A percentile compares a stretch with the other conserved stretches of the same genome.
phyloP scores from a whole-genome alignment of 1,284 basidiomycete genomes.

The Tylopilus sp. region DNA sequence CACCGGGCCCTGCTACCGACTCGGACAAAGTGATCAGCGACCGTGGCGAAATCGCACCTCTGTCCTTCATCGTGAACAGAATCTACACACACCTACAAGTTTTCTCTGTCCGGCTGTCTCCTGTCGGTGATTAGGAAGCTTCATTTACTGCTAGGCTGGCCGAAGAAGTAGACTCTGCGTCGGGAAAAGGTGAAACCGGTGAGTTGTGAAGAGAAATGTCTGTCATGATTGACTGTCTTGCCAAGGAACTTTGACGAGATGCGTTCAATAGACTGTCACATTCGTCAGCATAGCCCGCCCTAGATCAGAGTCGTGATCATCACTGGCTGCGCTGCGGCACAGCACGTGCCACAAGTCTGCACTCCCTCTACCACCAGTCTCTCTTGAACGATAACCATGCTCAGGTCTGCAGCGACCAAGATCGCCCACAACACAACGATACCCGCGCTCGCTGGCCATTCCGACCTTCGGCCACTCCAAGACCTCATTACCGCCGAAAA shows the following conservation, averaged over 20 bases:
- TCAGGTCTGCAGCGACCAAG: conserved; percentile 68
- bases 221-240: no score
- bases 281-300: no score
- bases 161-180: conserved; percentile 9
- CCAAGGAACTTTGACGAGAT: no score
- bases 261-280: no score
- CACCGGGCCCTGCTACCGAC: no score
- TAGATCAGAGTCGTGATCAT: not conserved
- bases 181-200: not conserved
- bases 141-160: not conserved
- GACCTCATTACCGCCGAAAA: conserved; percentile 90
- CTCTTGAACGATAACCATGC: conserved; percentile 44
- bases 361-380: conserved; percentile 5
- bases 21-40: no score
- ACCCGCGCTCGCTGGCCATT: conserved; percentile 72
- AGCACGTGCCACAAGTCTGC: conserved; percentile 10
- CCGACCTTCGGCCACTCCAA: conserved; percentile 77
- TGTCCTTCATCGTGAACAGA: no score
- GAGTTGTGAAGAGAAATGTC: no score
- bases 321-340: not conserved
- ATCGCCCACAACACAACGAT: conserved; percentile 83
- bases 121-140: no score
- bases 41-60: no score
- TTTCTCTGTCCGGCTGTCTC: no score
- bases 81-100: no score